Conservation (phyloP, 1,139 yeast genomes). For the Yamadazyma atlantica region DNA sequence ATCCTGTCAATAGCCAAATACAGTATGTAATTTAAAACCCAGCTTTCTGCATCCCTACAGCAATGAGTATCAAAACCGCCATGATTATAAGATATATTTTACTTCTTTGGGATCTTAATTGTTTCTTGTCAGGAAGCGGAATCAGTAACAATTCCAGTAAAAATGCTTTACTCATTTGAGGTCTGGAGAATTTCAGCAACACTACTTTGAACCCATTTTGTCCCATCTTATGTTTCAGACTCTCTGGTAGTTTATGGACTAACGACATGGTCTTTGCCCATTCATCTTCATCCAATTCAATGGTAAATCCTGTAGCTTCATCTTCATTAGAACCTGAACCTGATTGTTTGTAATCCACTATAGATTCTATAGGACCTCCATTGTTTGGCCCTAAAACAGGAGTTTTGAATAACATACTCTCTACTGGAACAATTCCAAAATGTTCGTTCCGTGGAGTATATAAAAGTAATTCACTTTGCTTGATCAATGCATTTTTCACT, state of each 20-base stretch:
- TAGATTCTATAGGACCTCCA: slow-evolving; percentile 93
- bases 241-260: slow-evolving; percentile 8
- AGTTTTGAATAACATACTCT: slow-evolving; percentile 81
- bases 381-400: slow-evolving; percentile 84
- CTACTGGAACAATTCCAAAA: slow-evolving; percentile 96
- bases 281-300: slow-evolving; percentile 48
- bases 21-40: neutral
- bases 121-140: neutral
- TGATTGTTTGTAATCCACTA: slow-evolving; percentile 43
- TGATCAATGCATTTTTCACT: slow-evolving; percentile 64
- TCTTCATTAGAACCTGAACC: slow-evolving; percentile 19
- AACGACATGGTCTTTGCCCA: slow-evolving; percentile 63
- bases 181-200: slow-evolving; percentile 54
- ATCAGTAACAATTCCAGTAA: slow-evolving; percentile 8
- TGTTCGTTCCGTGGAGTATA: slow-evolving; percentile 94
- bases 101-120: neutral
- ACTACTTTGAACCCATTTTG: slow-evolving; percentile 55
- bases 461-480: slow-evolving; percentile 57
- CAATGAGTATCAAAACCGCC: neutral
- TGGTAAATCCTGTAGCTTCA: slow-evolving; percentile 75
- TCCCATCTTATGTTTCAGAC: slow-evolving; percentile 36
- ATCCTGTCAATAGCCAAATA: neutral
- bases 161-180: slow-evolving; percentile 60
- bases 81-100: neutral
- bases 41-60: neutral